These are phyloP conservation scores for Penicillium paxilli DNA, from an alignment of 495 filamentous ascomycete species.

Conservation along the genomic window DNA sequence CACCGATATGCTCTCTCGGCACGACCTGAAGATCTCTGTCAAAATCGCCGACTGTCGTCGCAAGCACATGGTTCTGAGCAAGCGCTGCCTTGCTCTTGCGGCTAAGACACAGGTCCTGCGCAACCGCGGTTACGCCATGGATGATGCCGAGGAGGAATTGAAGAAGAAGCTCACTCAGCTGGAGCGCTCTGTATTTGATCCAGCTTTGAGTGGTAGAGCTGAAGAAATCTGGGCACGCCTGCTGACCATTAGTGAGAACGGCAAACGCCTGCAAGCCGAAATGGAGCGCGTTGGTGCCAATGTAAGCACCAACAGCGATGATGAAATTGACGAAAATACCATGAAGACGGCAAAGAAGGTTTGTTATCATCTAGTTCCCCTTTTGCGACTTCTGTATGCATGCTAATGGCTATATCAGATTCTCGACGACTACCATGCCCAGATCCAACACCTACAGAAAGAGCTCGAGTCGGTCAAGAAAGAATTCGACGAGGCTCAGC, in stretches of 20 bases:
- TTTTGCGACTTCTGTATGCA: not conserved
- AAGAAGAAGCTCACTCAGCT: conserved; percentile 78
- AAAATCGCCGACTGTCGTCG: conserved; percentile 77
- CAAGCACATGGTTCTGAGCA: conserved; percentile 75
- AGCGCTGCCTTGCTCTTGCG: conserved; percentile 80
- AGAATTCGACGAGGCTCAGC: conserved; percentile 78
- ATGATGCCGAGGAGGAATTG: conserved; percentile 86
- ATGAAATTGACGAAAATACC: conserved; percentile 72
- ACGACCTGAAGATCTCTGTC: conserved; percentile 79
- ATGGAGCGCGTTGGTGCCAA: conserved; percentile 62
- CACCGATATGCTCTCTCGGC: conserved; percentile 72
- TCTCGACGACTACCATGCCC: conserved; percentile 83
- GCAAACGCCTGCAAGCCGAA: conserved; percentile 75
- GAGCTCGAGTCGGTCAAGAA: conserved; percentile 75
- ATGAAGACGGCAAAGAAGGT: conserved; percentile 86
- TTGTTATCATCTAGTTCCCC: conserved; percentile 19
- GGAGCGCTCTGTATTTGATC: conserved; percentile 77
- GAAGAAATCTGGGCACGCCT: conserved; percentile 98
- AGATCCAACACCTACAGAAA: conserved; percentile 81
- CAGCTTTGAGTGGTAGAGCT: conserved; percentile 73
- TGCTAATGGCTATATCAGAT: conserved; percentile 56
- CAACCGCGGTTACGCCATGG: conserved; percentile 89
- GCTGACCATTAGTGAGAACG: conserved; percentile 78
- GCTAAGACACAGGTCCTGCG: conserved; percentile 89
- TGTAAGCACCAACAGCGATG: conserved; percentile 45